Evolutionary conservation across 768 basidiomycete genomes (phyloP).

Genomic region (Kockovaella imperatae): DNA sequence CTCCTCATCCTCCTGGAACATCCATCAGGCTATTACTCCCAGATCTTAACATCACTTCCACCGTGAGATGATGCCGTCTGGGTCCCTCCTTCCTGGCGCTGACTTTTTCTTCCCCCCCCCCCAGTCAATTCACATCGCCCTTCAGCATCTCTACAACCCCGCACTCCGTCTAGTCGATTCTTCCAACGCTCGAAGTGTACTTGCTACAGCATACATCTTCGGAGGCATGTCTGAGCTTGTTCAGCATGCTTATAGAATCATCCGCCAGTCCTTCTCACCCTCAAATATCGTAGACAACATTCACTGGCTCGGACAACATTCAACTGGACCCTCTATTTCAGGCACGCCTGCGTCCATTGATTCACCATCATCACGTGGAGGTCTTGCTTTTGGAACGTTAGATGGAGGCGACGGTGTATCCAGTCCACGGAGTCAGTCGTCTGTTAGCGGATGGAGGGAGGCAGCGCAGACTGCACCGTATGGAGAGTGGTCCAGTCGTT

Average conservation of each 20-base stretch:
- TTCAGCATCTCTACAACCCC: constrained; percentile 67
- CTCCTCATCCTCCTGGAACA: constrained; percentile 56
- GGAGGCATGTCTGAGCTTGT: constrained; percentile 83
- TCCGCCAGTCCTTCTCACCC: constrained; percentile 65
- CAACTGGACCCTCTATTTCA: not conserved
- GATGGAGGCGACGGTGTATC: too few species aligned
- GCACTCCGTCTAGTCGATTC: constrained; percentile 73
- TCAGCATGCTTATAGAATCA: constrained; percentile 67
- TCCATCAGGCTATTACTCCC: constrained; percentile 67
- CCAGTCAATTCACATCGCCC: constrained; percentile 33
- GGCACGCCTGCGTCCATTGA: too few species aligned
- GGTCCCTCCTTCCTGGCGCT: constrained; percentile 3
- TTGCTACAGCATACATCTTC: constrained; percentile 74
- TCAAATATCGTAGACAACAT: constrained; percentile 72
- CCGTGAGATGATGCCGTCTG: constrained; percentile 57
- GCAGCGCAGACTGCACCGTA: constrained; percentile 4
- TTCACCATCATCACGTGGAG: too few species aligned
- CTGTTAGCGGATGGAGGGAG: constrained; percentile 4
- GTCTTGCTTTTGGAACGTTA: too few species aligned
- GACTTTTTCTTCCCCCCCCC: constrained; percentile 12
- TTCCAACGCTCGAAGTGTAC: constrained; percentile 73
- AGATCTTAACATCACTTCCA: constrained; percentile 74
- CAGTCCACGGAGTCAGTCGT: not conserved
- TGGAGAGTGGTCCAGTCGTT: constrained; percentile 26
- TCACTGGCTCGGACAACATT: constrained; percentile 58